Percentiles rank a stretch among this genome's conserved stretches.
Conservation (phyloP, 2,329 filamentous ascomycete species). For the Xylaria polymorpha region DNA sequence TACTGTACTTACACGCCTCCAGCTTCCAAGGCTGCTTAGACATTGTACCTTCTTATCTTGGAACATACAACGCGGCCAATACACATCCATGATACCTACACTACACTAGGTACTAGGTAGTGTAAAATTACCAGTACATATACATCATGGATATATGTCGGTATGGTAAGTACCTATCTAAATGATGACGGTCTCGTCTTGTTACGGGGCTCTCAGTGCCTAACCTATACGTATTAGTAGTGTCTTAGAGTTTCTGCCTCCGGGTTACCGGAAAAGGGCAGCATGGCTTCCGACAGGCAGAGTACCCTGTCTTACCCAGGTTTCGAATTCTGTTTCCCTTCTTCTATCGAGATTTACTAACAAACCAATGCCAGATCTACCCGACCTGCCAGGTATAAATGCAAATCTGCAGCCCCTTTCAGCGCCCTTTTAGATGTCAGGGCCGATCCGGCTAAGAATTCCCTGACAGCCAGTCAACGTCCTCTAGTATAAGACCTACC, state of each 20-base stretch:
- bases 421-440: not conserved
- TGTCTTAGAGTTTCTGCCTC: not conserved
- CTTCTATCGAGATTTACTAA: not conserved
- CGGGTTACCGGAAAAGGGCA: constrained; percentile 28
- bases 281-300: constrained; percentile 31
- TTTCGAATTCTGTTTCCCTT: constrained; percentile 6
- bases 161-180: not conserved
- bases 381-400: constrained; percentile 16
- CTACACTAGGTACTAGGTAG: not conserved
- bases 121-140: not conserved
- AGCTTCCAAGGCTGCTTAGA: too few relatives aligned
- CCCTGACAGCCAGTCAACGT: constrained; percentile 3
- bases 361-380: constrained; percentile 18
- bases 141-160: not conserved
- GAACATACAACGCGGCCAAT: constrained; percentile 26
- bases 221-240: too few relatives aligned
- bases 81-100: too few relatives aligned
- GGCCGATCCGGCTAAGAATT: constrained; percentile 16
- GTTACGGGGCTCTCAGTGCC: constrained; percentile 16
- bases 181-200: constrained; percentile 13
- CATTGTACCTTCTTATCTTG: constrained; percentile 30
- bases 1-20: too few relatives aligned
- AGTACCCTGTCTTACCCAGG: constrained; percentile 15
- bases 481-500: constrained; percentile 13
- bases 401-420: constrained; percentile 21